Evolutionary conservation across 495 filamentous ascomycete species (phyloP), one percentile per base, ranked within the genome.

Genomic region (Xylaria grammica): DNA sequence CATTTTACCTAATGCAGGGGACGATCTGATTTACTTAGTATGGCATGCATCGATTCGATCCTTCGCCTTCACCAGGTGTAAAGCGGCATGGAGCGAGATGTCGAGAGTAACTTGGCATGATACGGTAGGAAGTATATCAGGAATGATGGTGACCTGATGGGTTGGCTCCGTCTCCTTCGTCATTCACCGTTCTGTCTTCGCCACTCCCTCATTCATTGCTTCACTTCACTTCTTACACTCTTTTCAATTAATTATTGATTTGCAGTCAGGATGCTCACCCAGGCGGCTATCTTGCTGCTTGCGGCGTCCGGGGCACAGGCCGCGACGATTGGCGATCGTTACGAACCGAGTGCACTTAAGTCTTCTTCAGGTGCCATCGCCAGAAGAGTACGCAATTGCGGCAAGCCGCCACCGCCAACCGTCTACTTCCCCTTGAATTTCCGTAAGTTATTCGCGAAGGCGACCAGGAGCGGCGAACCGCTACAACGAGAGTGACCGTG

Each of bases 361-460:
- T 20, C 15, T 32, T 59, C 40, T 17, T 46, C 55, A 6, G n/a
- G 24, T 34, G 24, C 13, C 10, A 46, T 45, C 20, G 55, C 55
- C 6, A 59, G 26, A 17, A 59, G 22, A 34, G 24, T 46, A 29
- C 55, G 42, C 40, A 46, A 46, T 0, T 45, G 40, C 40, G 17
- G 46, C 4, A 22, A 3, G 42, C 40, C 55, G 29, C 15, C 55
- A 17, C 55, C 55, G 13, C 55, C 55, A 30, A 59, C 55, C 0
- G 55, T 59, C 32, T 59, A 59, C 55, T 59, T 59, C 26, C 55
- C 55, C 17, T 48, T 59, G 29, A 59, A 59, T 17, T 59, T 59
- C 40, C 40, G 55, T 59, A 48, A 46, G 55, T 42, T 4, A 53
- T 13, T 11, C 6, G 22, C 17, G n/a, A 29, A 17, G 13, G n/a